Base-by-base conservation (phyloP, 495 filamentous ascomycete genomes). In the Penicillium fimorum region DNA sequence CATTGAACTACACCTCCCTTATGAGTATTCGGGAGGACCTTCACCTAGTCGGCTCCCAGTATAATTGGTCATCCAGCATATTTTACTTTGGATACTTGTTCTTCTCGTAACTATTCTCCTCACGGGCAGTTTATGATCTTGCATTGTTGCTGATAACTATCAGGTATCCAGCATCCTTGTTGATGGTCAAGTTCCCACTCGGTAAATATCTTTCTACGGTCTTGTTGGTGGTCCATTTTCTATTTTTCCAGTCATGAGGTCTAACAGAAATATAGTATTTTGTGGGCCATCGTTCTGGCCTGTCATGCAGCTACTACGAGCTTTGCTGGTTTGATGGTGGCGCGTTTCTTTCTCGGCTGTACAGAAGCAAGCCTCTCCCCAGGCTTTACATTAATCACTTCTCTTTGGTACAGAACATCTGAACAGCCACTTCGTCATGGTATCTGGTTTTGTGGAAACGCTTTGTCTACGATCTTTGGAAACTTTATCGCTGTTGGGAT, bases 71-170 rank as follows among this genome's bases (percentile, higher is more conserved):
- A 0, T 74, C 70, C 4, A 70, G 69, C 9, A 71, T 83, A 12
- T 85, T 84, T 67, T 84, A 85, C 61, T 79, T 86, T 54, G 84
- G 84, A 12, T 86, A 81, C 58, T 61, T 87, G 9, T 65, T 66
- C 18, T 75, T 70, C 33, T 72, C 71, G 54, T 76, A 65, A 45
- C 68, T 46, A 27, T 12, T 29, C n/a, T n/a, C n/a, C n/a, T n/a
- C n/a, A n/a, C n/a, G n/a, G n/a, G n/a, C n/a, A n/a, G n/a, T n/a
- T n/a, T n/a, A n/a, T n/a, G n/a, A 20, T 4, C 12, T 27, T 18
- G 5, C 8, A 32, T 42, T 17, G 1, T 13, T 20, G 18, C 22
- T 20, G 9, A 12, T 15, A 17, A 6, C 4, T 12, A 22, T 46
- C n/a, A 61, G 62, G 2, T 59, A 59, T 25, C 63, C 76, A 1